Percentiles rank a stretch among this genome's conserved stretches.
phyloP scores from a whole-genome alignment of 192 early-diverging fungal genomes.

The Allomyces macrogynus region DNA sequence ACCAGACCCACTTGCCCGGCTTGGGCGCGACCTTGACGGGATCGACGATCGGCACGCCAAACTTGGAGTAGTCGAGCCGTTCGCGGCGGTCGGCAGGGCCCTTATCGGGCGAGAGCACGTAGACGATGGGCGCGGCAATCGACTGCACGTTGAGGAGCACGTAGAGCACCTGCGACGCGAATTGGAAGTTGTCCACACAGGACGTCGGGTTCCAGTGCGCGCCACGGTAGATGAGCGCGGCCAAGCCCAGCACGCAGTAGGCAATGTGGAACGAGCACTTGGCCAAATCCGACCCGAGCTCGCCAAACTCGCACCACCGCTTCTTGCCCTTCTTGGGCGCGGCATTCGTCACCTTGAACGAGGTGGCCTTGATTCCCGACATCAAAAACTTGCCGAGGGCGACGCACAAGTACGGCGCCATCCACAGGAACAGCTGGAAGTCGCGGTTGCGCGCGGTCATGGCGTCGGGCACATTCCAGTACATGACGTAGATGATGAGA shows the following conservation, averaged over 20 bases:
- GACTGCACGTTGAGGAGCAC: slow-evolving; percentile 1
- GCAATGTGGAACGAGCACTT: slow-evolving; percentile 1
- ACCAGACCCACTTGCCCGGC: slow-evolving; percentile 1
- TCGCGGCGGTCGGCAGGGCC: background rate
- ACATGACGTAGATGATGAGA: slow-evolving; percentile 1
- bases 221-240: too few species aligned
- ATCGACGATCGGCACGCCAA: background rate
- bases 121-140: slow-evolving; percentile 1
- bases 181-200: background rate
- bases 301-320: slow-evolving; percentile 1
- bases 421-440: slow-evolving; percentile 4
- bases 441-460: slow-evolving; percentile 3
- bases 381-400: background rate
- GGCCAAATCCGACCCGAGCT: background rate
- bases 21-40: too few species aligned
- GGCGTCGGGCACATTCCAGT: background rate
- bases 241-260: background rate
- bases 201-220: background rate
- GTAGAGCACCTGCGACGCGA: background rate
- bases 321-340: background rate
- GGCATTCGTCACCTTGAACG: slow-evolving; percentile 4
- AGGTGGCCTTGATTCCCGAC: background rate
- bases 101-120: background rate
- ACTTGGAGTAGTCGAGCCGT: background rate
- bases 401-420: slow-evolving; percentile 1